These are phyloP conservation scores for Carpinus fangiana DNA, from an alignment of 306 rosid species.

Conservation along the genomic window DNA sequence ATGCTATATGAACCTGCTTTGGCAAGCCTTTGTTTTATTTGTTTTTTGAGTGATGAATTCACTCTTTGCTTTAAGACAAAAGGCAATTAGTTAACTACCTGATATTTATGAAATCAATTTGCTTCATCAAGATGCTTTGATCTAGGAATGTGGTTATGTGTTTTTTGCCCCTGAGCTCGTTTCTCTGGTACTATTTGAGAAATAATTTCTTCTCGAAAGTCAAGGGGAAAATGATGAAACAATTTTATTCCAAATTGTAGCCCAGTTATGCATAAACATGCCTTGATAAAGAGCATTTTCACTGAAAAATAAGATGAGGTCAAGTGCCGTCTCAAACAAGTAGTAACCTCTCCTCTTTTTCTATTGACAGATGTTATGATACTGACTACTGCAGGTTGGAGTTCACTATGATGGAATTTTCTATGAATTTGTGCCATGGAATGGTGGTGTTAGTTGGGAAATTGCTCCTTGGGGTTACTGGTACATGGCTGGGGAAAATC, in stretches of 20 bases:
- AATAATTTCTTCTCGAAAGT: background rate
- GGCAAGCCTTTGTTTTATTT: background rate
- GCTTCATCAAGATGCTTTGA: background rate
- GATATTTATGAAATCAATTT: background rate
- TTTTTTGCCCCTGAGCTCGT: too few species aligned
- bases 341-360: conserved; percentile 12
- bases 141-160: background rate
- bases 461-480: conserved; percentile 85
- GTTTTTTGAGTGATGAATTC: background rate
- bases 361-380: conserved; percentile 24
- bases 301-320: background rate
- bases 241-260: background rate
- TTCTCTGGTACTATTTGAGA: background rate
- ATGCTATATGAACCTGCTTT: background rate
- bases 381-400: conserved; percentile 67
- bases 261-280: background rate
- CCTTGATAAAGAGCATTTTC: conserved; percentile 2
- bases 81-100: background rate
- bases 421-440: conserved; percentile 96
- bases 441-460: conserved; percentile 79
- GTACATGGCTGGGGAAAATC: conserved; percentile 73
- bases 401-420: conserved; percentile 74
- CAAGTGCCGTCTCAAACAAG: background rate
- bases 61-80: background rate
- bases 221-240: background rate